Percentiles rank a stretch among this genome's conserved stretches.
These are phyloP conservation scores for Barnettozyma sp. DNA, from an alignment of 805 yeast genomes.

Conservation along the genomic window DNA sequence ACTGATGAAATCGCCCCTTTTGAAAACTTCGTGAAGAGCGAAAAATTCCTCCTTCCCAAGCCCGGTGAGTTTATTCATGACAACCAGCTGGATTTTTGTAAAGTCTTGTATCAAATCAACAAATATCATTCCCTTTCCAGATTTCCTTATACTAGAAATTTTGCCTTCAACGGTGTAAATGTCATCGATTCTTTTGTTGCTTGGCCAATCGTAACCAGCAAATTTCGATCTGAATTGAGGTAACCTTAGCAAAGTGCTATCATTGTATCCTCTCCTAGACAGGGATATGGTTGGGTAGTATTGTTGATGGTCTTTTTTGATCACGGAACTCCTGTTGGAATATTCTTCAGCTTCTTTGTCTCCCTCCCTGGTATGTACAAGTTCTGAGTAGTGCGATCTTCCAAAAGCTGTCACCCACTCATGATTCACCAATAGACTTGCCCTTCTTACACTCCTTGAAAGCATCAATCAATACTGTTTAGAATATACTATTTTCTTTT, in stretches of 20 bases:
- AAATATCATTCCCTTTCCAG: constrained; percentile 66
- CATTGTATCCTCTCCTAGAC: constrained; percentile 9
- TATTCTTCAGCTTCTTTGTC: constrained; percentile 21
- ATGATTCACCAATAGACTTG: background rate
- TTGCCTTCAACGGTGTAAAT: constrained; percentile 42
- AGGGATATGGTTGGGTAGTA: constrained; percentile 23
- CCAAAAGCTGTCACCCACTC: background rate
- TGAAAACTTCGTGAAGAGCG: constrained; percentile 32
- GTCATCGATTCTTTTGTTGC: constrained; percentile 20
- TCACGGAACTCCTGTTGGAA: constrained; percentile 19
- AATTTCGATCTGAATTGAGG: constrained; percentile 34
- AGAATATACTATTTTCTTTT: background rate
- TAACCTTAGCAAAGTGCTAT: constrained; percentile 23
- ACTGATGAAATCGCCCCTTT: constrained; percentile 67
- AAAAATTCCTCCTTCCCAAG: constrained; percentile 37
- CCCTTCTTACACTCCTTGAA: background rate
- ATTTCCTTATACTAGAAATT: constrained; percentile 46
- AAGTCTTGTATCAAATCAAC: constrained; percentile 62
- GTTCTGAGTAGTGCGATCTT: constrained; percentile 6
- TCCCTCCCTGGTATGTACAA: too few species aligned
- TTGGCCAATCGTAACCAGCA: constrained; percentile 19
- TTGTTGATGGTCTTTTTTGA: constrained; percentile 10
- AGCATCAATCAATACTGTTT: constrained; percentile 1
- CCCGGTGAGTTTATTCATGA: constrained; percentile 43
- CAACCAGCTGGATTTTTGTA: constrained; percentile 52